Evolutionary conservation across 768 basidiomycete species (phyloP).

Genomic region (Lactifluus subvellereus): DNA sequence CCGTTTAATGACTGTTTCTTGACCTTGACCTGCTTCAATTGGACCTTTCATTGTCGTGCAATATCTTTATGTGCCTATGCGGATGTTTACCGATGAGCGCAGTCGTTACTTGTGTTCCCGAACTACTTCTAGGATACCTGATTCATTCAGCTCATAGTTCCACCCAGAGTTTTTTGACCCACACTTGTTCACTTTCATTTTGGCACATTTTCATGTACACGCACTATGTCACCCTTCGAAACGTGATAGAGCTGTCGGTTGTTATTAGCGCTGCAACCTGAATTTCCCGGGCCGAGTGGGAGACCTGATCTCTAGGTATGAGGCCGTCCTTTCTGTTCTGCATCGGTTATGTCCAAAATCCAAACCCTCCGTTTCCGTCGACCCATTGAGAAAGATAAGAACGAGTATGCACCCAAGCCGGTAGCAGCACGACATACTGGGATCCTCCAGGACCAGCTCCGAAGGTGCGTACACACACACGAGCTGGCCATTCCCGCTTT

Average conservation of each 20-base stretch:
- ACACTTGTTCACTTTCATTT: slow-evolving; percentile 1
- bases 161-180: neutral
- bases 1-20: slow-evolving; percentile 18
- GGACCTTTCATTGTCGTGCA: slow-evolving; percentile 3
- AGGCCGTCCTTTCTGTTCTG: neutral
- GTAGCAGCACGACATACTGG: slow-evolving; percentile 48
- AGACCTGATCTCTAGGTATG: too few species aligned
- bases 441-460: slow-evolving; percentile 74
- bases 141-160: neutral
- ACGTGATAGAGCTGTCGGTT: too few species aligned
- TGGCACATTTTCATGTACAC: neutral
- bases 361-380: slow-evolving; percentile 34
- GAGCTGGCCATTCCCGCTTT: neutral
- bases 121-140: slow-evolving; percentile 11
- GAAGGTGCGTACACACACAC: slow-evolving; percentile 43
- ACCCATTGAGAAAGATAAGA: slow-evolving; percentile 26
- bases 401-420: slow-evolving; percentile 21
- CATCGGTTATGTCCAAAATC: slow-evolving; percentile 23
- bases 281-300: too few species aligned
- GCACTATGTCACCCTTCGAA: neutral
- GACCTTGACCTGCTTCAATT: slow-evolving; percentile 6
- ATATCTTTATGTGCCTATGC: slow-evolving; percentile 9
- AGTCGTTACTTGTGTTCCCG: neutral
- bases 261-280: too few species aligned
- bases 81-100: neutral